phyloP scores from a whole-genome alignment of 306 rosid species.

The Sindora glabra region DNA sequence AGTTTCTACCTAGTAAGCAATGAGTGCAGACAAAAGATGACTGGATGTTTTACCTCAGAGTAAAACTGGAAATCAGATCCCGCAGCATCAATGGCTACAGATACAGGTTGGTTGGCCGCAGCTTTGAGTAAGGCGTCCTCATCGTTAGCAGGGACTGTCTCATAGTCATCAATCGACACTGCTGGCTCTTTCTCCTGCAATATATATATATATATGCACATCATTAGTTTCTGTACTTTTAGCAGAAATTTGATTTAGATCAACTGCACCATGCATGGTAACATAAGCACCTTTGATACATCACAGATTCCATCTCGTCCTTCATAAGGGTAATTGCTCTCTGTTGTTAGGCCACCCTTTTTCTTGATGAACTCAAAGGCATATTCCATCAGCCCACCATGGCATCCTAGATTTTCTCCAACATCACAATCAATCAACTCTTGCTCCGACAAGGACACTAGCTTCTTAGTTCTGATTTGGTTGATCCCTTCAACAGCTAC shows the following conservation, averaged over 20 bases:
- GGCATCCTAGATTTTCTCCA: slow-evolving; percentile 33
- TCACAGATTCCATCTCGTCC: slow-evolving; percentile 34
- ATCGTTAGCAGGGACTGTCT: slow-evolving; percentile 28
- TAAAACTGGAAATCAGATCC: slow-evolving; percentile 39
- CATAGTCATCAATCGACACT: slow-evolving; percentile 46
- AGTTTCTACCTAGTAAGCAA: neutral
- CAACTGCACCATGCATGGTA: neutral
- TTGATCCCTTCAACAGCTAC: slow-evolving; percentile 51
- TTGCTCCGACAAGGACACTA: slow-evolving; percentile 45
- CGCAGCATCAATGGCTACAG: slow-evolving; percentile 42
- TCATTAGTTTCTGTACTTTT: neutral
- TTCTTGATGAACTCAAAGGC: slow-evolving; percentile 39
- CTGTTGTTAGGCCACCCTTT: slow-evolving; percentile 41
- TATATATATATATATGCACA: neutral
- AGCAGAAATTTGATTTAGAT: too few relatives aligned
- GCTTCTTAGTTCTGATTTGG: slow-evolving; percentile 32
- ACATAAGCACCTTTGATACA: slow-evolving; percentile 16
- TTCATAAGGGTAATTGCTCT: slow-evolving; percentile 30
- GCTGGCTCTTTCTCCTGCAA: slow-evolving; percentile 21
- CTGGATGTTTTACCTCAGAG: slow-evolving; percentile 26
- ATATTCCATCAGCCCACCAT: slow-evolving; percentile 43
- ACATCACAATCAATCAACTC: slow-evolving; percentile 44
- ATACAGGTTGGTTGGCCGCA: slow-evolving; percentile 43
- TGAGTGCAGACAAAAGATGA: neutral
- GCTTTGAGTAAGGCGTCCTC: slow-evolving; percentile 37